A percentile compares a stretch with the other conserved stretches of the same genome.
These are phyloP conservation scores for Plectosphaerella plurivora DNA, from an alignment of 2,329 filamentous ascomycete species.

Conservation along the genomic window DNA sequence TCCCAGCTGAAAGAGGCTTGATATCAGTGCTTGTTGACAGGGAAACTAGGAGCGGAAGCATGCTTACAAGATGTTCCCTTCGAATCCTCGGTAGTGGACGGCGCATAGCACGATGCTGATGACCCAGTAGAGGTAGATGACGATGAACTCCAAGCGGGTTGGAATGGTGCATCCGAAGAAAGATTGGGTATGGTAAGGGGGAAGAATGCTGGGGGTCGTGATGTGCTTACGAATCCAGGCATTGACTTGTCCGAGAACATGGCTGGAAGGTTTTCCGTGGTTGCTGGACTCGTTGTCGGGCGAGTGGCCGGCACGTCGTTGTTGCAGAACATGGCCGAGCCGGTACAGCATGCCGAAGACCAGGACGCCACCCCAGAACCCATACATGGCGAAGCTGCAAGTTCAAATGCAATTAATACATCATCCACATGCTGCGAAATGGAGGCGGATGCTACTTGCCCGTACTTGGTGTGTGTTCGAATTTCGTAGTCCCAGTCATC, in stretches of 20 bases:
- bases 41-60: background rate
- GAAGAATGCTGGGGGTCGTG: conserved; percentile 8
- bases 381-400: no score
- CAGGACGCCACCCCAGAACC: no score
- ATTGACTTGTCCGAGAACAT: background rate
- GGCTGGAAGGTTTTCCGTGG: no score
- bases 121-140: conserved; percentile 11
- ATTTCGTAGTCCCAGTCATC: no score
- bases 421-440: no score
- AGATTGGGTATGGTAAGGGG: conserved; percentile 8
- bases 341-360: no score
- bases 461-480: no score
- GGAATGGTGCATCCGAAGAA: conserved; percentile 15
- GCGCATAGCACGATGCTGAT: conserved; percentile 6
- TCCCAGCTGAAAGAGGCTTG: background rate
- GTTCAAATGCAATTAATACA: no score
- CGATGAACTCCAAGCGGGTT: conserved; percentile 12
- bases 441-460: background rate
- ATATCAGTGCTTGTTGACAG: no score
- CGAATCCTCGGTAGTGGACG: conserved; percentile 11
- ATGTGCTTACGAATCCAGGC: conserved; percentile 10
- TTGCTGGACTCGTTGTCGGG: no score
- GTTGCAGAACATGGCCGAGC: no score
- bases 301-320: no score
- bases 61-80: conserved; percentile 13